Evolutionary conservation across 805 yeast genomes (phyloP).

Genomic region (Candida boidinii): DNA sequence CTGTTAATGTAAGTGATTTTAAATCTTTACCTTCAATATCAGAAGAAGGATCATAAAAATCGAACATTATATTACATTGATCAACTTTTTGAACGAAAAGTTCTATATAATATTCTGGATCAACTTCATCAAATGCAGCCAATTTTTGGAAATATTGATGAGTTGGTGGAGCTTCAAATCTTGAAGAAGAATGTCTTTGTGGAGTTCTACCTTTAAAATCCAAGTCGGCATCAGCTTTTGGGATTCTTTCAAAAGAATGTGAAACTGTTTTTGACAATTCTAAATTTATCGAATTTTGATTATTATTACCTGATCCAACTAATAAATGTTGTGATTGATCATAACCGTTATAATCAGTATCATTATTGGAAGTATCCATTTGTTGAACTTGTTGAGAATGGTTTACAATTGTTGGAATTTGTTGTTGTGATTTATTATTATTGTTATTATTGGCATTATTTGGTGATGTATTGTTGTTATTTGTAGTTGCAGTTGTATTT

Average conservation of each 20-base stretch:
- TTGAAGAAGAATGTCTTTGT: slow-evolving; percentile 84
- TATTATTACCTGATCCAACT: no score
- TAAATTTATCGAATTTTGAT: no score
- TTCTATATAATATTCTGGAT: slow-evolving; percentile 65
- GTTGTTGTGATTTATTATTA: no score
- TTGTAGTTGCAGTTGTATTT: not conserved
- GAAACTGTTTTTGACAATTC: slow-evolving; percentile 21
- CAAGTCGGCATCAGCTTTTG: slow-evolving; percentile 60
- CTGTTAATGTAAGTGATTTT: slow-evolving; percentile 79
- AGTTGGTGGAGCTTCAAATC: slow-evolving; percentile 73
- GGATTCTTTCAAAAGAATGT: no score
- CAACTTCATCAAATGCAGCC: slow-evolving; percentile 82
- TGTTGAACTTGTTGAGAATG: no score
- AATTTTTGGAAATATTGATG: slow-evolving; percentile 61
- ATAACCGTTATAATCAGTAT: no score
- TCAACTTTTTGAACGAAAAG: slow-evolving; percentile 83
- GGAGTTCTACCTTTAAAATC: slow-evolving; percentile 70
- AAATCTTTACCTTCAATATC: slow-evolving; percentile 91
- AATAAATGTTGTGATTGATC: no score
- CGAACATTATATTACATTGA: slow-evolving; percentile 92
- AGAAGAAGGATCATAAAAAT: slow-evolving; percentile 86
- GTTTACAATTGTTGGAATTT: no score
- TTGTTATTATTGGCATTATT: no score
- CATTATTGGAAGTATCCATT: no score
- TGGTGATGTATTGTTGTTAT: no score